phyloP scores from a whole-genome alignment of 2,329 filamentous ascomycete genomes.

The Penicillium frequentans region DNA sequence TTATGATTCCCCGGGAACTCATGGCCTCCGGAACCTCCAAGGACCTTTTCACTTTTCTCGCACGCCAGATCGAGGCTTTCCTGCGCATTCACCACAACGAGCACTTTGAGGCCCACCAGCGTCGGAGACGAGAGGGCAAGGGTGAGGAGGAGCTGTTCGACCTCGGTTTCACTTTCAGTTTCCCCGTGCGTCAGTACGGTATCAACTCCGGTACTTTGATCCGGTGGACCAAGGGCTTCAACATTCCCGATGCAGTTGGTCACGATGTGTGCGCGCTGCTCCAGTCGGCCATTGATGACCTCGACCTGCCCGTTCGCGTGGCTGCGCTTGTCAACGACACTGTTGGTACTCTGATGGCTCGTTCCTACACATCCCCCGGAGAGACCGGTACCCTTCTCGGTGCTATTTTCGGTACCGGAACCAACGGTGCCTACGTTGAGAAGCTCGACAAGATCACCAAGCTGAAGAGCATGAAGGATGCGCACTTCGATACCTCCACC shows the following conservation, averaged over 20 bases:
- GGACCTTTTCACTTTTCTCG: conserved; percentile 89
- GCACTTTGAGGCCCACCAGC: conserved; percentile 72
- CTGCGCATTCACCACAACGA: conserved; percentile 84
- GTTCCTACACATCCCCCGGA: conserved; percentile 89
- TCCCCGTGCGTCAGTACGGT: conserved; percentile 88
- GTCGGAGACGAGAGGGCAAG: conserved; percentile 63
- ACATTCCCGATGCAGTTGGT: conserved; percentile 90
- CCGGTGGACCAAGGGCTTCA: conserved; percentile 98
- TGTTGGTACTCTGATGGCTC: conserved; percentile 95
- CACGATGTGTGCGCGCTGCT: conserved; percentile 92
- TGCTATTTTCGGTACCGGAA: conserved; percentile 95
- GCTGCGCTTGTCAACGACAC: conserved; percentile 96
- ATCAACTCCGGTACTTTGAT: conserved; percentile 95
- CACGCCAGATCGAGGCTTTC: conserved; percentile 88
- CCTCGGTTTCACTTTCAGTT: conserved; percentile 98
- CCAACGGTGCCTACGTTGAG: conserved; percentile 96
- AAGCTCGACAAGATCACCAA: conserved; percentile 85
- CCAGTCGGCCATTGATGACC: conserved; percentile 83
- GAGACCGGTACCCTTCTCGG: conserved; percentile 87
- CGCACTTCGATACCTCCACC: conserved; percentile 70
- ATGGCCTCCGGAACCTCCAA: conserved; percentile 86
- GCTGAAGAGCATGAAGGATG: conserved; percentile 55
- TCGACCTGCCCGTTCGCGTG: conserved; percentile 87
- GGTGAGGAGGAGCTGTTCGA: conserved; percentile 79
- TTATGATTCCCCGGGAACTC: conserved; percentile 82